These are phyloP conservation scores for Aspergillus novofumigatus DNA, from an alignment of 2,329 filamentous ascomycete genomes.

Conservation along the genomic window DNA sequence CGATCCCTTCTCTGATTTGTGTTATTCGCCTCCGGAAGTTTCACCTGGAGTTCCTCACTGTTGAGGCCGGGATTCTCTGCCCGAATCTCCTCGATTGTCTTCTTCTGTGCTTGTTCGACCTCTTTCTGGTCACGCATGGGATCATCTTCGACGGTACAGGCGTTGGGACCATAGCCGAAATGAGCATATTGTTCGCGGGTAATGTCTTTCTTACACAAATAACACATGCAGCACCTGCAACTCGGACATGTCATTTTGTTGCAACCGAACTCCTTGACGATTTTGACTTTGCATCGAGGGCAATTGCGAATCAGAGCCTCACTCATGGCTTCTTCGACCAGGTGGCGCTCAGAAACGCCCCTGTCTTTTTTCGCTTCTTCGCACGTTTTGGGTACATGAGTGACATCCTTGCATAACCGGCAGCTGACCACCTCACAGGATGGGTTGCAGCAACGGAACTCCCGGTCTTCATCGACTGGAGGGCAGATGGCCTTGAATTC, in stretches of 20 bases:
- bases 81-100: conserved; percentile 25
- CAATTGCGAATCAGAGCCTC: conserved; percentile 72
- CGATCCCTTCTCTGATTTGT: background rate
- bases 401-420: conserved; percentile 62
- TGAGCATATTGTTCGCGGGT: conserved; percentile 62
- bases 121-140: conserved; percentile 19
- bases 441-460: conserved; percentile 67
- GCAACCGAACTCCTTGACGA: conserved; percentile 74
- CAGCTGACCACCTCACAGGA: conserved; percentile 63
- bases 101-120: conserved; percentile 25
- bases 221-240: conserved; percentile 54
- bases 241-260: conserved; percentile 75
- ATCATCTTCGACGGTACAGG: conserved; percentile 22
- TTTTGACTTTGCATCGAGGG: conserved; percentile 61
- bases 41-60: conserved; percentile 17
- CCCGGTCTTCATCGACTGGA: conserved; percentile 62
- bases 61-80: conserved; percentile 20
- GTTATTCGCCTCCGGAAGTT: conserved; percentile 1
- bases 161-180: conserved; percentile 56
- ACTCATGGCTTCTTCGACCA: conserved; percentile 81
- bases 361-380: conserved; percentile 60
- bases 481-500: conserved; percentile 72
- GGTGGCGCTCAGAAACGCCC: conserved; percentile 58
- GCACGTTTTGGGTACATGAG: conserved; percentile 70
- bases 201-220: conserved; percentile 59